phyloP scores from a whole-genome alignment of 441 rosid species.

The Erodium texanum region DNA sequence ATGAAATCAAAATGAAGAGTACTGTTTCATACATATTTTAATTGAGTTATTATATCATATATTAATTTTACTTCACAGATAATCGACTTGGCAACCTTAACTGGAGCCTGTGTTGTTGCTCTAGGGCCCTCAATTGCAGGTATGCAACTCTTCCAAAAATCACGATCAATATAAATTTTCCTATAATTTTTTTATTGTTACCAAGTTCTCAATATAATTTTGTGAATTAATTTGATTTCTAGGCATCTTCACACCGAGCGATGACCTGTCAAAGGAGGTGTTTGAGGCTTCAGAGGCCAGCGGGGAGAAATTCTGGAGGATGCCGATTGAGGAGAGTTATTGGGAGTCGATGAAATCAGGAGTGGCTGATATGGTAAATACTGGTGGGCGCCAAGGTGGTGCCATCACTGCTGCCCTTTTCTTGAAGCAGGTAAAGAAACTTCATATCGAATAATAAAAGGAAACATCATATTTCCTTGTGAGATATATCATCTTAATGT shows the following conservation, averaged over 20 bases:
- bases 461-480: no score
- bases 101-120: constrained; percentile 83
- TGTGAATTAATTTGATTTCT: constrained; percentile 2
- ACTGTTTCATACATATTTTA: neutral
- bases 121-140: constrained; percentile 95
- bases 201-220: neutral
- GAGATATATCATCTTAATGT: neutral
- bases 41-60: neutral
- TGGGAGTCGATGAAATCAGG: constrained; percentile 98
- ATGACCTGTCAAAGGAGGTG: constrained; percentile 76
- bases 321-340: constrained; percentile 91
- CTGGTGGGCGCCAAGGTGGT: constrained; percentile 77
- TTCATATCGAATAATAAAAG: no score
- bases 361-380: constrained; percentile 86
- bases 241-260: constrained; percentile 84
- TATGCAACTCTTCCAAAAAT: constrained; percentile 13
- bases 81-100: constrained; percentile 83
- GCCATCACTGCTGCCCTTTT: constrained; percentile 83
- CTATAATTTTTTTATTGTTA: no score
- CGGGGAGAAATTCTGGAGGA: constrained; percentile 92
- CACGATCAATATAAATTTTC: neutral
- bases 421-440: constrained; percentile 58
- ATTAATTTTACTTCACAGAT: constrained; percentile 37
- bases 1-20: neutral
- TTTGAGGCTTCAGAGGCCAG: constrained; percentile 57